A percentile compares a stretch with the other conserved stretches of the same genome.
Evolutionary conservation across 257 asterid genomes (phyloP).

Genomic region (Plantago elongata): DNA sequence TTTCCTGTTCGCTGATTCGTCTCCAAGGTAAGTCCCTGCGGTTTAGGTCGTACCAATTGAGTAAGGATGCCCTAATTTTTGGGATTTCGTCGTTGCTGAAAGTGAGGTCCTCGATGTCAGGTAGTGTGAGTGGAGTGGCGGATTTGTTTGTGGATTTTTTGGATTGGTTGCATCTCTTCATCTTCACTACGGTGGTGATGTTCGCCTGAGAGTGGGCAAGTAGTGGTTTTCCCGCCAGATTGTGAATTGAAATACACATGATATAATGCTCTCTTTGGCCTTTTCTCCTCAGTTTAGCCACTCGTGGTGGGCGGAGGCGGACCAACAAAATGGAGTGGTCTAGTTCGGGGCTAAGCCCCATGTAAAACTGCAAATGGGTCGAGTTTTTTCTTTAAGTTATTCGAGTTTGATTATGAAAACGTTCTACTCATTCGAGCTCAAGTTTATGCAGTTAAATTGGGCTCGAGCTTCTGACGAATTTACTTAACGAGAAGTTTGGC

Average conservation of each 20-base stretch:
- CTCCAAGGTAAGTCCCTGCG: conserved; percentile 94
- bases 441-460: too few species aligned
- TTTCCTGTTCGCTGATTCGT: conserved; percentile 39
- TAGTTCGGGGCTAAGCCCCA: too few species aligned
- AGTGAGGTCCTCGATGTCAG: conserved; percentile 70
- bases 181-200: conserved; percentile 20
- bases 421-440: too few species aligned
- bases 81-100: conserved; percentile 46
- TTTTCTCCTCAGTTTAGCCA: too few species aligned
- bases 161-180: conserved; percentile 46
- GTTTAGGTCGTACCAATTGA: conserved; percentile 73
- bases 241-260: conserved; percentile 14
- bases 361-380: too few species aligned
- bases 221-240: conserved; percentile 46
- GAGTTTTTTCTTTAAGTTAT: too few species aligned
- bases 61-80: conserved; percentile 65
- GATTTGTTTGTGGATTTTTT: conserved; percentile 15
- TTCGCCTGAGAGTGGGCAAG: conserved; percentile 22
- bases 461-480: too few species aligned
- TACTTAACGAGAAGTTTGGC: too few species aligned
- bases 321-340: too few species aligned
- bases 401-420: too few species aligned
- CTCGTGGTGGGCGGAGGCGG: too few species aligned
- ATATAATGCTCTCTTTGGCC: too few species aligned
- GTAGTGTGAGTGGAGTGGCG: conserved; percentile 8